Base-by-base conservation (phyloP, 495 filamentous ascomycete genomes). In the Podospora appendiculata region DNA sequence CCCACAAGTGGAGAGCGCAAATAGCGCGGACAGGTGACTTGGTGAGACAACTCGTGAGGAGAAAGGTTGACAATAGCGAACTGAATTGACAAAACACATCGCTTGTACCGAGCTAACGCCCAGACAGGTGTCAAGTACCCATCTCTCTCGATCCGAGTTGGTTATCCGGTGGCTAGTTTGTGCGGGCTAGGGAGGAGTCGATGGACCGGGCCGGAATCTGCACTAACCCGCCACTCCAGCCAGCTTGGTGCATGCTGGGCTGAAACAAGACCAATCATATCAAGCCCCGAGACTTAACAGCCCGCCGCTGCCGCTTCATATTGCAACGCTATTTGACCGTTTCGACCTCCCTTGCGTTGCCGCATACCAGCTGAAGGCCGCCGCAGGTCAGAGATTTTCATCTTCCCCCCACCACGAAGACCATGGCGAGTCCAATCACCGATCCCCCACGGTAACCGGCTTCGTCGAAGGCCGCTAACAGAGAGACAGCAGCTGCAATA, bases 181-280 rank as follows among this genome's bases (percentile, higher is more conserved):
- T 5, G 25, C 25, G 25, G 25, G 25, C 45, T 1, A 11, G n/a
- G 38, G 38, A 11, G 11, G 38, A 40, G 38, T 40, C 7, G 38
- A 40, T 11, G n/a, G 38, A 11, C 3, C n/a, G 38, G 38, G 38
- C 25, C 25, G 25, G 25, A 5, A 40, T 40, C 38, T 40, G 38
- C 41, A 17, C 13, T 19, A 14, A 46, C 32, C 44, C 19, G 41
- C 5, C 41, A 50, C 48, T 40, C 40, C 14, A 40, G 16, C 47
- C 47, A 39, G 34, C 32, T 44, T 9, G 8, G 13, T 44, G 41
- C 33, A 13, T 10, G 38, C 19, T 17, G 42, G 14, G 42, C 25
- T 43, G 51, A 42, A 47, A 43, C 45, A 43, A 47, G 45, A 14
- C 51, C 52, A 54, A 54, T 54, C 52, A 48, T 33, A 14, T 43